These are phyloP conservation scores for Thermothelomyces thermophilus DNA, from an alignment of 2,329 filamentous ascomycete species.

Conservation along the genomic window DNA sequence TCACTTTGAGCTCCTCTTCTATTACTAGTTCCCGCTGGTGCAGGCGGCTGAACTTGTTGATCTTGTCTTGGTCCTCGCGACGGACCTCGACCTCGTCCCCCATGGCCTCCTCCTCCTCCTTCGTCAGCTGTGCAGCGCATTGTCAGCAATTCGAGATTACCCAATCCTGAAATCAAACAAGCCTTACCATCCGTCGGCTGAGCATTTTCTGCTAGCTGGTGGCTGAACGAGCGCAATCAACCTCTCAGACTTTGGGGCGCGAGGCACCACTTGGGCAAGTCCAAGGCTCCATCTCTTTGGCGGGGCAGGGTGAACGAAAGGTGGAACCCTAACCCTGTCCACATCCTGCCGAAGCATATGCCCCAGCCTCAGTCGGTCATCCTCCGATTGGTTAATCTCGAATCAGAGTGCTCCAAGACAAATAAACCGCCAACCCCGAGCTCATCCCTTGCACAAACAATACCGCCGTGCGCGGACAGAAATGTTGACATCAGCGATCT, in stretches of 20 bases:
- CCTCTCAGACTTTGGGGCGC: no score
- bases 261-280: background rate
- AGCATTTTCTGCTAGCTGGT: slow-evolving; percentile 12
- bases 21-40: slow-evolving; percentile 77
- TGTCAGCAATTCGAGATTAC: background rate
- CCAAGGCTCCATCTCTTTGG: no score
- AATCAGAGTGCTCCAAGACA: background rate
- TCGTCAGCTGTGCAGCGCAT: slow-evolving; percentile 63
- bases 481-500: no score
- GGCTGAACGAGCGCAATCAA: background rate
- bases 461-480: no score
- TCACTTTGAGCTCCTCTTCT: slow-evolving; percentile 72
- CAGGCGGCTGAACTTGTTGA: slow-evolving; percentile 93
- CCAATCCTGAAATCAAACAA: no score
- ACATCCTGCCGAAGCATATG: background rate
- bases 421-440: background rate
- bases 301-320: background rate
- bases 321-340: background rate
- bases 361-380: background rate
- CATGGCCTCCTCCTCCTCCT: slow-evolving; percentile 77
- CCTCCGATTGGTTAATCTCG: background rate
- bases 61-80: slow-evolving; percentile 96
- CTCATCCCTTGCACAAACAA: background rate
- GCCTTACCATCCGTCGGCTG: slow-evolving; percentile 15
- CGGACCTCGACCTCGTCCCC: slow-evolving; percentile 87